Evolutionary conservation across 2,329 filamentous ascomycete genomes (phyloP), one percentile per base, ranked within the genome.

Genomic region (Fusarium gaditjirri): DNA sequence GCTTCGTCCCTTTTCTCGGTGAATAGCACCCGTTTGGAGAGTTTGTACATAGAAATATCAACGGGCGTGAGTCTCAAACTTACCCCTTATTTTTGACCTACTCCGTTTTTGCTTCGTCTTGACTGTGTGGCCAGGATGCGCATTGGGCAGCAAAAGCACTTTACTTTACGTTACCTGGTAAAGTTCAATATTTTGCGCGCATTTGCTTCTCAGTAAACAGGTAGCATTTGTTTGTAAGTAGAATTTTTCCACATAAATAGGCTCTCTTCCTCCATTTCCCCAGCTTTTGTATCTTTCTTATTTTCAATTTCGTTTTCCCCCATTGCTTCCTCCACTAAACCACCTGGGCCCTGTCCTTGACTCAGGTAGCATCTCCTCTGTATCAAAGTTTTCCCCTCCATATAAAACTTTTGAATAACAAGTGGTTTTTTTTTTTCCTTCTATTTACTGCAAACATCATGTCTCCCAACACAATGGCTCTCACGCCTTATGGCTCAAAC

Each of bases 401-500:
- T 68, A 56, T 33, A 50, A 39, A 50, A 58, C 21, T 46, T 49
- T 54, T 33, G 21, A 29, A 38, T n/a, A 43, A 44, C 29, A 41
- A 58, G 39, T 63, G 46, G 35, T 61, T 50, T 31, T 65, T 73
- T 60, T 5, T 31, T 65, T 73, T 60, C 3, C 21, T 61, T 74
- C 29, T 52, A 27, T 56, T 57, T 49, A 61, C 60, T 61, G 57
- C 63, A 65, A 61, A 70, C 70, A 76, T 61, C 43, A 80, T 79
- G 75, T 64, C 64, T 65, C 71, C 71, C 46, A 74, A 72, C 59
- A 71, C 71, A 56, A 75, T 80, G 68, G 77, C 76, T 67, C 76
- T 77, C 66, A 76, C 73, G 43, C 77, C 82, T 63, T 82, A 83
- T 63, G 79, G 80, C 77, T 79, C 81, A 53, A 68, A 61, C 70